Evolutionary conservation across 1,284 basidiomycete genomes (phyloP), one percentile per base, ranked within the genome.

Genomic region (Moesziomyces globuligerus): DNA sequence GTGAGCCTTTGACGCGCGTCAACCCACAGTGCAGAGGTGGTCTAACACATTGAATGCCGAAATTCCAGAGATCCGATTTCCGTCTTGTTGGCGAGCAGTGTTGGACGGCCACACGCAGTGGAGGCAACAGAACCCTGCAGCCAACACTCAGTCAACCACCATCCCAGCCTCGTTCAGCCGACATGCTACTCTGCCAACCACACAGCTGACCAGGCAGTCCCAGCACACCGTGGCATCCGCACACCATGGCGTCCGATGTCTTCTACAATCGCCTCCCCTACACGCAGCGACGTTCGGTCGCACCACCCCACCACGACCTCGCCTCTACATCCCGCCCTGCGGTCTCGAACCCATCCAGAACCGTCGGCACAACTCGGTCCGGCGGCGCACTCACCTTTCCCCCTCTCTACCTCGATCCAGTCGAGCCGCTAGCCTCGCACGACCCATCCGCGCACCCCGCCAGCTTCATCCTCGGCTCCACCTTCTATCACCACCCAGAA

Each of bases 381-480:
- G 65, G 65, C 10, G 60, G 43, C 7, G 50, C 59, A 2, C 57
- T 68, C 36, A 69, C 66, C 21, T 73, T 73, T n/a, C 71, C 71
- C 9, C 71, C 71, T 3, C 71, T 73, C 45, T 64, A 62, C 37
- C 71, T 73, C 32, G 71, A 73, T 39, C 71, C 71, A 2, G 32
- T 52, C 44, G 57, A 66, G 10, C 26, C 53, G 8, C 41, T 47
- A 3, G 15, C 34, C 42, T 7, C 32, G n/a, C 26, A 44, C 34
- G 66, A 62, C 24, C 38, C 65, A 2, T 46, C 58, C 24, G 15
- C 47, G 41, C 56, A 62, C 42, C 40, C 51, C 6, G 57, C 39
- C 21, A 57, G 37, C 50, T 72, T 75, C 40, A 41, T 55, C 2
- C 60, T 73, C 37, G 68, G 68, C 2, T 71, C 68, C 13, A 71